Base-by-base conservation (phyloP, 1,284 basidiomycete species). In the Naganishia cerealis region DNA sequence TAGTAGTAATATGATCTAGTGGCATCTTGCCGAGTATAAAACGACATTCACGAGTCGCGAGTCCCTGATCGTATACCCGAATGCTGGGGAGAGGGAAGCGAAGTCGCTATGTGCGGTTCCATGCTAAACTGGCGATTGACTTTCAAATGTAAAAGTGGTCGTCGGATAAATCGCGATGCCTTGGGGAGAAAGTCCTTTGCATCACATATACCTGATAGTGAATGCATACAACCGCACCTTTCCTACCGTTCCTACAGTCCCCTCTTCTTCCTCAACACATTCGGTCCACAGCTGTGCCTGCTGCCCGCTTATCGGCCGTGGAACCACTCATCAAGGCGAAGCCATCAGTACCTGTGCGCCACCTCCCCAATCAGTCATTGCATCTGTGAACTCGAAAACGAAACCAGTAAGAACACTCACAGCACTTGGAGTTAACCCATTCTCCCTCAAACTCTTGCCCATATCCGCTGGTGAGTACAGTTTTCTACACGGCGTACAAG, bases 361-460 rank as follows among this genome's bases (percentile, higher is more conserved):
- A 24, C 7, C 8, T 7, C 21, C 21, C 13, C 46, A 24, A 24
- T 50, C 46, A 50, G 46, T n/a, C n/a, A 13, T 2, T 50, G 46
- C 21, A 24, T 50, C 1, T 7, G 46, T 21, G 16, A 46, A 24
- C 8, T 8, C 24, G 7, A 7, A 50, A 21, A 15, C 38, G 2
- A 29, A n/a, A 3, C 16, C 38, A 40, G 33, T 15, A 3, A 38
- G 29, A 24, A 40, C 8, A 71, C 67, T 58, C 46, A 81, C 80
- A 2, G 80, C 80, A 58, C 76, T 78, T 24, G 80, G 80, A 18
- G 80, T 81, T 33, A 81, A 70, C 2, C 80, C 81, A 65, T 81
- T 80, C 65, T 77, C 78, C 67, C 78, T 77, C 62, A 82, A 67
- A 36, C 75, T 74, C 72, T 78, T 78, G 48, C 57, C 70, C 76